These are phyloP conservation scores for Moniliophthora roreri DNA, from an alignment of 1,284 basidiomycete species.

Conservation along the genomic window DNA sequence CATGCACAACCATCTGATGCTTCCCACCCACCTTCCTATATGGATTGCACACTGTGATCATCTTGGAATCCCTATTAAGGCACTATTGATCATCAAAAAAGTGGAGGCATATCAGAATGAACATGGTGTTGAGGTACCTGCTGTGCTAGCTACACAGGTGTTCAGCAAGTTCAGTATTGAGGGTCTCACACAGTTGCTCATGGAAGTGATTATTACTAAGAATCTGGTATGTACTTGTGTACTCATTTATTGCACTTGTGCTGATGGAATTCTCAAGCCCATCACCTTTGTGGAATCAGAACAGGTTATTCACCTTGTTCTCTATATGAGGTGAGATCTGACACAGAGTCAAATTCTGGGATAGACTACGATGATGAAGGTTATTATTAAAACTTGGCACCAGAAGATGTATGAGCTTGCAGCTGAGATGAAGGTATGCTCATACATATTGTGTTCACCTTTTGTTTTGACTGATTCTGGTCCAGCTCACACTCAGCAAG, in stretches of 20 bases:
- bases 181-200: neutral
- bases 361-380: neutral
- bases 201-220: slow-evolving; percentile 1
- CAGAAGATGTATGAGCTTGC: neutral
- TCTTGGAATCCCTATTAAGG: too few relatives aligned
- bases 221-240: neutral
- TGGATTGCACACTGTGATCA: too few relatives aligned
- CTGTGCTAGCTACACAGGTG: too few relatives aligned
- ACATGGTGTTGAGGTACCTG: too few relatives aligned
- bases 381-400: neutral
- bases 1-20: too few relatives aligned
- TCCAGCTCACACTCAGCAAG: neutral
- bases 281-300: neutral
- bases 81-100: too few relatives aligned
- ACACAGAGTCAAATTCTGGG: neutral
- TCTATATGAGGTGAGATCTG: neutral
- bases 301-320: neutral
- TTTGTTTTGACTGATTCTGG: neutral
- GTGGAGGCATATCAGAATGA: too few relatives aligned
- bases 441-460: neutral
- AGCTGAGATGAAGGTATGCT: neutral
- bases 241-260: neutral
- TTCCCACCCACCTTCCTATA: too few relatives aligned
- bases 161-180: neutral
- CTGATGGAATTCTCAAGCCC: neutral